Percentiles rank a stretch among this genome's conserved stretches.
Conservation (phyloP, 2,329 filamentous ascomycete genomes). For the Metarhizium brunneum region DNA sequence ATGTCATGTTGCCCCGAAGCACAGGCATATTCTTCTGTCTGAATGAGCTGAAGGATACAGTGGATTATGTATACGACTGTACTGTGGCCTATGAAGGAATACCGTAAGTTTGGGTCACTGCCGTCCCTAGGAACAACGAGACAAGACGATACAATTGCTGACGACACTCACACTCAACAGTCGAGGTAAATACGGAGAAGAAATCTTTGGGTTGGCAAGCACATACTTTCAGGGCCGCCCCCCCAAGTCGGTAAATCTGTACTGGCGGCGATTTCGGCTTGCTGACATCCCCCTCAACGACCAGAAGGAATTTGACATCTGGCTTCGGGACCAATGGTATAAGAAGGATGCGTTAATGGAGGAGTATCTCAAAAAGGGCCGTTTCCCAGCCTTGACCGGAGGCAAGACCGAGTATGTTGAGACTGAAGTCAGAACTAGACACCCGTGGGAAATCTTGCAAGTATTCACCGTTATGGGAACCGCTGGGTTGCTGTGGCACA, state of each 20-base stretch:
- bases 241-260: slow-evolving; percentile 92
- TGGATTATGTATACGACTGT: slow-evolving; percentile 85
- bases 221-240: slow-evolving; percentile 84
- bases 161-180: slow-evolving; percentile 27
- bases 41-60: slow-evolving; percentile 61
- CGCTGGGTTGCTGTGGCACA: slow-evolving; percentile 32
- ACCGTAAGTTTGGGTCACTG: slow-evolving; percentile 51
- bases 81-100: slow-evolving; percentile 94
- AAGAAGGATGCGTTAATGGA: slow-evolving; percentile 90
- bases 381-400: slow-evolving; percentile 63
- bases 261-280: slow-evolving; percentile 82
- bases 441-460: slow-evolving; percentile 46
- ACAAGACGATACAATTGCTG: background rate
- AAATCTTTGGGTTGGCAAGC: slow-evolving; percentile 77
- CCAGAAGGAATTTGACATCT: slow-evolving; percentile 66
- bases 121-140: background rate
- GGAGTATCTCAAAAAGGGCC: slow-evolving; percentile 65
- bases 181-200: slow-evolving; percentile 76
- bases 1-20: slow-evolving; percentile 68
- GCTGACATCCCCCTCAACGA: slow-evolving; percentile 73
- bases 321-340: slow-evolving; percentile 79
- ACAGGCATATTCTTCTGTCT: slow-evolving; percentile 75
- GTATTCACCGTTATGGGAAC: slow-evolving; percentile 42
- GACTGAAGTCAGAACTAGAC: slow-evolving; percentile 45
- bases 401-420: slow-evolving; percentile 42